Conservation (phyloP, 352 stramenopile genomes). For the Thalassiosira tumida region DNA sequence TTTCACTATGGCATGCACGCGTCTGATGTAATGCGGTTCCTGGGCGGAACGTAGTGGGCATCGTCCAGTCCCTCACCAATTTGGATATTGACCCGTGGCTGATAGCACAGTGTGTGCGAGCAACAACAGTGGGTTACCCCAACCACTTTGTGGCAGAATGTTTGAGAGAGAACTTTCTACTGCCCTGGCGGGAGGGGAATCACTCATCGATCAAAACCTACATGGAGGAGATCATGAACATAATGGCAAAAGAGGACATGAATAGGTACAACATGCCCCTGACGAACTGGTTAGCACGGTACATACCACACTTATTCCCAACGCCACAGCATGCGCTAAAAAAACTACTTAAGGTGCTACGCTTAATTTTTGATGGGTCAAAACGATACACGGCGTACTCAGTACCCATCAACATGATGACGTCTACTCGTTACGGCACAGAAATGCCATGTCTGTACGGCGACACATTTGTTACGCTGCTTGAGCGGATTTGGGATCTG, state of each 20-base stretch:
- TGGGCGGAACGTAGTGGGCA: too few relatives aligned
- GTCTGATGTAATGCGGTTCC: too few relatives aligned
- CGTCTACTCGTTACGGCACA: background rate
- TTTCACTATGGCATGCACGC: conserved; percentile 43
- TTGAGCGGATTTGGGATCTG: conserved; percentile 60
- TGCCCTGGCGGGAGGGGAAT: conserved; percentile 18
- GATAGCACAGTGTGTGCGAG: background rate
- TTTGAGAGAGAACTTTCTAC: background rate
- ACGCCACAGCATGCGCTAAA: conserved; percentile 62
- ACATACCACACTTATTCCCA: conserved; percentile 58
- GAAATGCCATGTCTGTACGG: conserved; percentile 62
- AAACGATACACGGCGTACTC: background rate
- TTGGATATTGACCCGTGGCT: too few relatives aligned
- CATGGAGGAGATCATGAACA: background rate
- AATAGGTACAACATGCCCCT: conserved; percentile 62
- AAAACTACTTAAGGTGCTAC: conserved; percentile 44
- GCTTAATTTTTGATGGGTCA: conserved; percentile 64
- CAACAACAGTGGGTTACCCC: conserved; percentile 26
- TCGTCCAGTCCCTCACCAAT: too few relatives aligned
- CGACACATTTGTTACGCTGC: background rate
- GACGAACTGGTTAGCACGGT: conserved; percentile 35
- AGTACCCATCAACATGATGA: conserved; percentile 74
- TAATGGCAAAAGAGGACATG: conserved; percentile 58
- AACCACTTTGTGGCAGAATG: background rate
- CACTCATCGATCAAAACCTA: conserved; percentile 18